phyloP scores from a whole-genome alignment of 495 filamentous ascomycete genomes.

The Penicillium cataractarum region DNA sequence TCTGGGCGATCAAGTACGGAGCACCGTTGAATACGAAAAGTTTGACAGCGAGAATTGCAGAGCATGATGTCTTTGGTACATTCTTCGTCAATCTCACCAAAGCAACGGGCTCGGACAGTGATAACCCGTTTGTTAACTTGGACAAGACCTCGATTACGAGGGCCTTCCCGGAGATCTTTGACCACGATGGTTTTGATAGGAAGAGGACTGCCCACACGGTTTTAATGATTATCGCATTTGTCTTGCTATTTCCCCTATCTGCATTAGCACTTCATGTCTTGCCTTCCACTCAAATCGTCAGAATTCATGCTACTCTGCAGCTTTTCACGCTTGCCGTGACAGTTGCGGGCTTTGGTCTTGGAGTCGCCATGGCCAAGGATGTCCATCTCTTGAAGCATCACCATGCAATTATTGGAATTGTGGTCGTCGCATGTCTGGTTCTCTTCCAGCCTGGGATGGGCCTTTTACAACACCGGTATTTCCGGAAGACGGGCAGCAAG shows the following conservation, averaged over 20 bases:
- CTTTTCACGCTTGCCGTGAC: slow-evolving; percentile 56
- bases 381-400: slow-evolving; percentile 28
- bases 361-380: slow-evolving; percentile 52
- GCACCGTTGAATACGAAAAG: slow-evolving; percentile 57
- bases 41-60: slow-evolving; percentile 48
- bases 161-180: slow-evolving; percentile 4
- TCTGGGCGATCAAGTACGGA: slow-evolving; percentile 67
- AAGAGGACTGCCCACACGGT: slow-evolving; percentile 46
- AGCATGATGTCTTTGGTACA: slow-evolving; percentile 55
- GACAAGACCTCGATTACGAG: not conserved
- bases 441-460: slow-evolving; percentile 69
- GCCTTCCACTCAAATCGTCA: slow-evolving; percentile 34
- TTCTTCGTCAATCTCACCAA: slow-evolving; percentile 20
- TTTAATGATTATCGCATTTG: slow-evolving; percentile 46
- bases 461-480: slow-evolving; percentile 62
- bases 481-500: slow-evolving; percentile 52
- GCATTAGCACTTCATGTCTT: slow-evolving; percentile 51
- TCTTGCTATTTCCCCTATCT: slow-evolving; percentile 56
- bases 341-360: slow-evolving; percentile 64
- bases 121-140: slow-evolving; percentile 60
- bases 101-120: slow-evolving; percentile 39
- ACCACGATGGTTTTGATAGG: slow-evolving; percentile 16
- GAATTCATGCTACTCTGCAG: slow-evolving; percentile 64
- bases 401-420: slow-evolving; percentile 60
- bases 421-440: slow-evolving; percentile 57